Conservation (phyloP, 257 asterid species). For the Verbena officinalis region DNA sequence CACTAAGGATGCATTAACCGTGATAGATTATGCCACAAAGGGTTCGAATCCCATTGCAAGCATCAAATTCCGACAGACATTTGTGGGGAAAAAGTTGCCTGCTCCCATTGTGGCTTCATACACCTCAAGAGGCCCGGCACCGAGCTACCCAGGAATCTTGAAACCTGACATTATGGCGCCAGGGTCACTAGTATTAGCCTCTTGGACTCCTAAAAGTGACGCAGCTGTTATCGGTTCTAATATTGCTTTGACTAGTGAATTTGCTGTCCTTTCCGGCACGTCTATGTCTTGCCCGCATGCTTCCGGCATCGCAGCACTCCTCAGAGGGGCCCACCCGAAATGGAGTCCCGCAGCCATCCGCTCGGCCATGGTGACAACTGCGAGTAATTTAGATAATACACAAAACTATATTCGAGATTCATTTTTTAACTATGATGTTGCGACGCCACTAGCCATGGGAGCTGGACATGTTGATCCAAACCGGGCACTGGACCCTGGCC, state of each 20-base stretch:
- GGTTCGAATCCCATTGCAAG: conserved; percentile 6
- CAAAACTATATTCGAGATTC: conserved; percentile 22
- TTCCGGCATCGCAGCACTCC: conserved; percentile 48
- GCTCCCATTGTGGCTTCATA: conserved; percentile 36
- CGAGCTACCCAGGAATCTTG: conserved; percentile 37
- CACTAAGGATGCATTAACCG: conserved; percentile 14
- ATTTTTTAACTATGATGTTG: conserved; percentile 15
- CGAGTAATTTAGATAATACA: conserved; percentile 40
- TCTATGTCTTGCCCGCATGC: conserved; percentile 55
- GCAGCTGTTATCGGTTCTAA: background rate
- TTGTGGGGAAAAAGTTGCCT: conserved; percentile 29
- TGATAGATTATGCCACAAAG: conserved; percentile 26
- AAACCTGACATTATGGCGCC: conserved; percentile 55
- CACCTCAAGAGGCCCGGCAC: conserved; percentile 45
- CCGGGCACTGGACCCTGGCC: conserved; percentile 49
- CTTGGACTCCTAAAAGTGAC: conserved; percentile 28
- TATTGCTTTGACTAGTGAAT: conserved; percentile 26
- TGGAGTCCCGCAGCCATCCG: conserved; percentile 56
- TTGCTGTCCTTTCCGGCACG: conserved; percentile 32
- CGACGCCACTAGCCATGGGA: conserved; percentile 48
- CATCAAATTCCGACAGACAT: conserved; percentile 40
- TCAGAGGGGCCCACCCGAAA: conserved; percentile 43
- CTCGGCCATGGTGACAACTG: conserved; percentile 50
- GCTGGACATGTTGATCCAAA: conserved; percentile 54
- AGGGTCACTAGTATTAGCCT: conserved; percentile 40